Conservation (phyloP, 2,329 filamentous ascomycete genomes). For the Neofusicoccum sp. region DNA sequence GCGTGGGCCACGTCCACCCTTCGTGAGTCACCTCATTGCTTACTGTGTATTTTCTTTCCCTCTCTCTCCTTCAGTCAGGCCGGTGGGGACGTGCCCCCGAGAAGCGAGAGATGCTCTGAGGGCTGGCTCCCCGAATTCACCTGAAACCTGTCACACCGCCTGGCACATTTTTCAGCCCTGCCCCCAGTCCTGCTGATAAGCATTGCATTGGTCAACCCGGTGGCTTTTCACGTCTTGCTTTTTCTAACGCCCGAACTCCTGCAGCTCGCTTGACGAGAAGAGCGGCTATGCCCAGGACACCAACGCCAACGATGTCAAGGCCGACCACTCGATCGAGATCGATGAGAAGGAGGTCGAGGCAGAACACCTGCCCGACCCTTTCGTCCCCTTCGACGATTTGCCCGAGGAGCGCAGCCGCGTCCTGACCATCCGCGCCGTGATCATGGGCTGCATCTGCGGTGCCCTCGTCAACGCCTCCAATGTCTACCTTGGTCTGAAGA, state of each 20-base stretch:
- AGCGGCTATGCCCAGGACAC: slow-evolving; percentile 34
- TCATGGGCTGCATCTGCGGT: slow-evolving; percentile 59
- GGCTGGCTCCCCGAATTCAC: not conserved
- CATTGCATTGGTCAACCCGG: slow-evolving; percentile 34
- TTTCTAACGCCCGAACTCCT: not conserved
- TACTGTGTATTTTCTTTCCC: not conserved
- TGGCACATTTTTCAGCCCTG: not conserved
- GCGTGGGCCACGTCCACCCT: slow-evolving; percentile 20
- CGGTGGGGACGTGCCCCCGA: too few relatives aligned
- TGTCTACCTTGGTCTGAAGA: slow-evolving; percentile 57
- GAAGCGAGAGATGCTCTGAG: too few relatives aligned
- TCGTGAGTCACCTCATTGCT: not conserved
- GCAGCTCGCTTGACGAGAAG: slow-evolving; percentile 33
- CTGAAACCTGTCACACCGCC: not conserved
- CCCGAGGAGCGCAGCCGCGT: slow-evolving; percentile 52
- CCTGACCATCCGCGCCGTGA: slow-evolving; percentile 58
- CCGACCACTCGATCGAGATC: slow-evolving; percentile 26
- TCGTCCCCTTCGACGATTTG: slow-evolving; percentile 46
- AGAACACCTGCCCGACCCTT: slow-evolving; percentile 39
- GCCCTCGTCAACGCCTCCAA: slow-evolving; percentile 65
- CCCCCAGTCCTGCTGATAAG: slow-evolving; percentile 19
- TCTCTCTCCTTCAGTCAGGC: too few relatives aligned
- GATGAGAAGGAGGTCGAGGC: slow-evolving; percentile 30
- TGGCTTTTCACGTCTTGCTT: not conserved
- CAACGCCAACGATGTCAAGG: slow-evolving; percentile 31